Percentiles rank a stretch among this genome's conserved stretches.
Evolutionary conservation across 345 rosid genomes (phyloP).

Genomic region (Citrus medica): DNA sequence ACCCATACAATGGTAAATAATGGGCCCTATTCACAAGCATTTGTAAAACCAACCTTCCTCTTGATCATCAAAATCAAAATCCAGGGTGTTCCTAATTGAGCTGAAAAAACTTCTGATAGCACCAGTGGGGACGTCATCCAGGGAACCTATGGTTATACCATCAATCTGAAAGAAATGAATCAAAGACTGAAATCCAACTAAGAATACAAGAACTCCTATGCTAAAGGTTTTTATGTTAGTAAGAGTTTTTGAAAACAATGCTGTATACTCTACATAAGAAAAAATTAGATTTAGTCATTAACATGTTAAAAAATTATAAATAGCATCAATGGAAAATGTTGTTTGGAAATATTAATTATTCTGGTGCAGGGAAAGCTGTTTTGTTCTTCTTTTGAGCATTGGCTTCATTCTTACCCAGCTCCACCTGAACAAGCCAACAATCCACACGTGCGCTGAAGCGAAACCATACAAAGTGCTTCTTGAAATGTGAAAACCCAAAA

Average conservation of each 20-base stretch:
- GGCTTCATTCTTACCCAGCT: not conserved
- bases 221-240: not conserved
- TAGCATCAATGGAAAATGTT: not conserved
- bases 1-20: not conserved
- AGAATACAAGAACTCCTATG: conserved; percentile 1
- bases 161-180: conserved; percentile 56
- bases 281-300: not conserved
- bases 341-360: not conserved
- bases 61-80: conserved; percentile 93
- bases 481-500: not conserved
- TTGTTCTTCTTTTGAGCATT: not conserved
- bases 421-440: not conserved
- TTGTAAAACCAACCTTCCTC: conserved; percentile 66
- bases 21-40: conserved; percentile 7
- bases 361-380: not conserved
- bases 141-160: conserved; percentile 69
- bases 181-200: conserved; percentile 19
- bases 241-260: not conserved
- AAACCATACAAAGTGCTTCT: not conserved
- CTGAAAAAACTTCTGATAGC: conserved; percentile 72
- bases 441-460: not conserved
- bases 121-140: conserved; percentile 74
- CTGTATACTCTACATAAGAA: not conserved
- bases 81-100: conserved; percentile 80
- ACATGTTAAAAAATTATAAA: not conserved